Conservation (phyloP, 2,329 filamentous ascomycete genomes). For the Aspergillus fijiensis region DNA sequence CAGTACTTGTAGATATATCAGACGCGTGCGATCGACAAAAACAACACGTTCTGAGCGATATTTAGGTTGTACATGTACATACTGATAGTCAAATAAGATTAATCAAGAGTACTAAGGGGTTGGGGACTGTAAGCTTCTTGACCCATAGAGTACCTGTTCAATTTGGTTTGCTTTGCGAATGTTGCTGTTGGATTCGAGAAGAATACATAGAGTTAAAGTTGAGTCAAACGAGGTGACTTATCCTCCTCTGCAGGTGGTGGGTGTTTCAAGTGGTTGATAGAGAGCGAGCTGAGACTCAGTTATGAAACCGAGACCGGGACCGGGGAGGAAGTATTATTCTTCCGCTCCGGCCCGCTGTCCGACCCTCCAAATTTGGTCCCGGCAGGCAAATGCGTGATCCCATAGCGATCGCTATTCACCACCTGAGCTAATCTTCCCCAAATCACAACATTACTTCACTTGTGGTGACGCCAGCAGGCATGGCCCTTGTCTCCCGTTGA, state of each 20-base stretch:
- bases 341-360: slow-evolving; percentile 21
- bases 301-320: not conserved
- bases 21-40: not conserved
- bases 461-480: slow-evolving; percentile 50
- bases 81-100: no score
- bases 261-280: not conserved
- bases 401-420: slow-evolving; percentile 2
- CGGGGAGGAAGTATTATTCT: slow-evolving; percentile 11
- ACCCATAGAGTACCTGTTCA: no score
- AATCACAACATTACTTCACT: slow-evolving; percentile 57
- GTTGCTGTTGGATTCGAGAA: no score
- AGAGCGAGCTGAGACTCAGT: not conserved
- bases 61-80: no score
- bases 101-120: no score
- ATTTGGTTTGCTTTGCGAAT: no score
- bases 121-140: no score
- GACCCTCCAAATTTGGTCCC: slow-evolving; percentile 18
- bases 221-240: no score
- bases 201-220: no score
- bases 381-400: slow-evolving; percentile 3
- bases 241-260: no score
- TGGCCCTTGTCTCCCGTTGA: slow-evolving; percentile 14
- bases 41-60: not conserved
- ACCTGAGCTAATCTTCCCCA: slow-evolving; percentile 56
- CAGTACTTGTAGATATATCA: not conserved